Evolutionary conservation across 805 yeast genomes (phyloP).

Genomic region (Wickerhamomyces pijperi): DNA sequence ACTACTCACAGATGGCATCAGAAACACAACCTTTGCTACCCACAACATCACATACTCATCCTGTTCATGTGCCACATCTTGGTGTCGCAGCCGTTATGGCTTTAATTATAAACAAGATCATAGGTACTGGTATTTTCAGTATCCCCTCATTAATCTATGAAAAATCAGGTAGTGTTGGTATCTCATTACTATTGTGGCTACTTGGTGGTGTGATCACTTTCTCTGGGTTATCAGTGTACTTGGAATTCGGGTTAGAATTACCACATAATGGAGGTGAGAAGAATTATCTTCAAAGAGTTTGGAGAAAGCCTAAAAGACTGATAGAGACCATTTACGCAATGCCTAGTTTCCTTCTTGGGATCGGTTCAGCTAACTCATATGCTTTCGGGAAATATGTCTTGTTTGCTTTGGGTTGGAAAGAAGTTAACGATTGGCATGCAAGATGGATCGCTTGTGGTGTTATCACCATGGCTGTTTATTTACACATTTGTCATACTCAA

Average conservation of each 20-base stretch:
- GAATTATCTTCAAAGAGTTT: constrained; percentile 52
- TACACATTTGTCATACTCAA: constrained; percentile 38
- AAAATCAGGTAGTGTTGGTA: constrained; percentile 49
- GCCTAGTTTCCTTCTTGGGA: constrained; percentile 44
- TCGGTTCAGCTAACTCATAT: constrained; percentile 51
- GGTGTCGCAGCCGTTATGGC: constrained; percentile 16
- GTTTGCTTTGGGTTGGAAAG: constrained; percentile 28
- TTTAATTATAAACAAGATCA: constrained; percentile 53
- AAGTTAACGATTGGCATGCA: constrained; percentile 23
- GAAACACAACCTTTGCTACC: constrained; percentile 2
- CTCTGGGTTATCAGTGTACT: constrained; percentile 42
- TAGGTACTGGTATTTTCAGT: constrained; percentile 66
- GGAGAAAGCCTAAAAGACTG: constrained; percentile 40
- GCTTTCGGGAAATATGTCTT: constrained; percentile 55
- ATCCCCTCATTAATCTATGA: constrained; percentile 54
- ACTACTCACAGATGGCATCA: too few species aligned
- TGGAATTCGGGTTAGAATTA: constrained; percentile 55
- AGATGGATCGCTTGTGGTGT: constrained; percentile 39
- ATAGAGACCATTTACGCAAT: constrained; percentile 39
- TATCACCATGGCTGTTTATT: constrained; percentile 31
- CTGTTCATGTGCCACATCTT: constrained; percentile 9
- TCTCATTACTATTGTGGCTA: constrained; percentile 43
- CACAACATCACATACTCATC: not conserved
- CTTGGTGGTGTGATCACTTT: constrained; percentile 53
- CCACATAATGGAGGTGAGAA: constrained; percentile 63